Evolutionary conservation across 1,284 basidiomycete species (phyloP).

Genomic region (Uromyces viciae-fabae): DNA sequence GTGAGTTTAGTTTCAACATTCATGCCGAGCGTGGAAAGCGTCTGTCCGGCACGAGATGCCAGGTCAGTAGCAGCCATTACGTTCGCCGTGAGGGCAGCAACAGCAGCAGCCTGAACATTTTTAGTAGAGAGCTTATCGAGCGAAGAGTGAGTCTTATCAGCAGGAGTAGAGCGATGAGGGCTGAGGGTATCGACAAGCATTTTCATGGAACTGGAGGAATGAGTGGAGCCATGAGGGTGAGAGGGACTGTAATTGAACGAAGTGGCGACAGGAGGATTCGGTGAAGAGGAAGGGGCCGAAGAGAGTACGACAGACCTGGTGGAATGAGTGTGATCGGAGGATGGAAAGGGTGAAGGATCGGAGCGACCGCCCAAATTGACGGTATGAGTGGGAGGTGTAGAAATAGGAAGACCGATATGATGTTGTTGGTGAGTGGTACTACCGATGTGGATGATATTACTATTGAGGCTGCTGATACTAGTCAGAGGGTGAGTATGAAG

Average conservation of each 20-base stretch:
- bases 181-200: constrained; percentile 4
- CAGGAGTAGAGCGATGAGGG: not conserved
- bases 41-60: constrained; percentile 19
- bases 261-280: not conserved
- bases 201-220: not conserved
- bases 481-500: not conserved
- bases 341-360: not conserved
- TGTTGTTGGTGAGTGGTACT: not conserved
- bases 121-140: constrained; percentile 6
- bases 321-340: not conserved
- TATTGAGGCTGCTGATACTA: not conserved
- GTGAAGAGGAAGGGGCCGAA: not conserved
- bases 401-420: not conserved
- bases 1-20: constrained; percentile 32
- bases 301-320: not conserved
- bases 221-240: not conserved
- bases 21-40: constrained; percentile 25
- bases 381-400: not conserved
- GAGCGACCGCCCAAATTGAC: not conserved
- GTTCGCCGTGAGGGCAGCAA: constrained; percentile 39
- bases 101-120: constrained; percentile 43
- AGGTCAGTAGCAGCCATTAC: constrained; percentile 32
- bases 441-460: not conserved
- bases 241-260: not conserved
- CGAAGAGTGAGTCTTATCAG: not conserved